These are phyloP conservation scores for Plasmopara halstedii DNA, from an alignment of 352 stramenopile genomes.

Conservation along the genomic window DNA sequence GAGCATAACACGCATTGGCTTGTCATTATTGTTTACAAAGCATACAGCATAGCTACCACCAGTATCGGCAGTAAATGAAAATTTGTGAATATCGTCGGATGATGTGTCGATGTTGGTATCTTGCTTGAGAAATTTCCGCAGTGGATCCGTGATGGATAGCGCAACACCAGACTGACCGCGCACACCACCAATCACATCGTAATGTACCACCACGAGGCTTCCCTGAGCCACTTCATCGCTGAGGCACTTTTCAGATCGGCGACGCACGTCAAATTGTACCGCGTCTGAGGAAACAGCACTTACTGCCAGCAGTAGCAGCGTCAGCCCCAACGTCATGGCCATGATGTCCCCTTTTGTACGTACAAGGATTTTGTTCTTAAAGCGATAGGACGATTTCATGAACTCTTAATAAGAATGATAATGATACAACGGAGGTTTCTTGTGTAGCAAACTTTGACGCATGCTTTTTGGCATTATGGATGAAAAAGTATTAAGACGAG, in stretches of 20 bases:
- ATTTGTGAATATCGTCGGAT: conserved; percentile 76
- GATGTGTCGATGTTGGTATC: conserved; percentile 79
- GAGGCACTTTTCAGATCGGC: conserved; percentile 68
- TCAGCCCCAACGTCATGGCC: conserved; percentile 20
- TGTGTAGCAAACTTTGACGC: background rate
- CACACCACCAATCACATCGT: conserved; percentile 61
- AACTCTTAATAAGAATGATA: conserved; percentile 1
- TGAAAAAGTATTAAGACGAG: conserved; percentile 12
- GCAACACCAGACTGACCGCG: conserved; percentile 67
- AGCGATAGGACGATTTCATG: conserved; percentile 14
- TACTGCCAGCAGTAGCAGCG: conserved; percentile 29
- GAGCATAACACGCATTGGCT: conserved; percentile 60
- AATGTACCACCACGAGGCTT: conserved; percentile 76
- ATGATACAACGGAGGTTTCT: no score
- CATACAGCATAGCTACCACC: conserved; percentile 71
- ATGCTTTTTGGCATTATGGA: no score
- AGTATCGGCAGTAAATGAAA: conserved; percentile 67
- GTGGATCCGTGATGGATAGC: conserved; percentile 64
- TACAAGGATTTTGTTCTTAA: conserved; percentile 9
- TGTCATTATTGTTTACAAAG: conserved; percentile 80
- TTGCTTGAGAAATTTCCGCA: conserved; percentile 75
- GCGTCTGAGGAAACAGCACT: conserved; percentile 19
- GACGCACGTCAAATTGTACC: conserved; percentile 75
- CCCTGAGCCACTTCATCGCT: conserved; percentile 76
- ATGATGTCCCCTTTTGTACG: conserved; percentile 7